Percentiles rank a stretch among this genome's conserved stretches.
phyloP scores from a whole-genome alignment of 768 basidiomycete genomes.

The Xanthoconium purpureum region DNA sequence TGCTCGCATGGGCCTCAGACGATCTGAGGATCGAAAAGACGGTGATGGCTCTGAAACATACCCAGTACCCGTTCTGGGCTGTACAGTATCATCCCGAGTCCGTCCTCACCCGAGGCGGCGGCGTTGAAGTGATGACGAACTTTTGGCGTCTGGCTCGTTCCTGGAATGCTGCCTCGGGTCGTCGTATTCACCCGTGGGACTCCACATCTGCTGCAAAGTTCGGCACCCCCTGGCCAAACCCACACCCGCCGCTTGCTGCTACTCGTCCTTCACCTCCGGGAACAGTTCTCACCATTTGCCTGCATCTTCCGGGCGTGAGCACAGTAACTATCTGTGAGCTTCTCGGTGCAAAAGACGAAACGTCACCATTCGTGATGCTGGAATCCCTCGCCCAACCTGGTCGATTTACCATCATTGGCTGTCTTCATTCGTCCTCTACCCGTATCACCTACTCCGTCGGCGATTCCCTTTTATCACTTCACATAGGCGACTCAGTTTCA shows the following conservation, averaged over 20 bases:
- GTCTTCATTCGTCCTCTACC: conserved; percentile 49
- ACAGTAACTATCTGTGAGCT: conserved; percentile 55
- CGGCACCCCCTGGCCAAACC: conserved; percentile 59
- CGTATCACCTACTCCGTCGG: conserved; percentile 58
- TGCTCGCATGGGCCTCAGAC: conserved; percentile 73
- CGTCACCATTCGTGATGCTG: conserved; percentile 62
- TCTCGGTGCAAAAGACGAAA: conserved; percentile 56
- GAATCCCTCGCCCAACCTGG: conserved; percentile 79
- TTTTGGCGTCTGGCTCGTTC: conserved; percentile 67
- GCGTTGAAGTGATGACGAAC: conserved; percentile 63
- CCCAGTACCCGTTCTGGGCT: conserved; percentile 70
- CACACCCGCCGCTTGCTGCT: conserved; percentile 22
- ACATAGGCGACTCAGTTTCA: conserved; percentile 32
- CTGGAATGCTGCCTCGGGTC: conserved; percentile 47
- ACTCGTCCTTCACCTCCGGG: conserved; percentile 21
- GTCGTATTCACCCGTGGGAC: conserved; percentile 44
- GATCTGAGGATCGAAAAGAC: conserved; percentile 62
- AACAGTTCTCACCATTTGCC: conserved; percentile 35
- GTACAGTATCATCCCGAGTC: conserved; percentile 92
- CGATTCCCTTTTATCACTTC: conserved; percentile 47
- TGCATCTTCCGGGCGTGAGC: conserved; percentile 44
- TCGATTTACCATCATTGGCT: conserved; percentile 68
- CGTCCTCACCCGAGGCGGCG: conserved; percentile 66
- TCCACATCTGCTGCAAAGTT: conserved; percentile 34
- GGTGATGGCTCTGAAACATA: conserved; percentile 73